phyloP scores from a whole-genome alignment of 108 stramenopile species.

The Nannochloropsis gaditana region DNA sequence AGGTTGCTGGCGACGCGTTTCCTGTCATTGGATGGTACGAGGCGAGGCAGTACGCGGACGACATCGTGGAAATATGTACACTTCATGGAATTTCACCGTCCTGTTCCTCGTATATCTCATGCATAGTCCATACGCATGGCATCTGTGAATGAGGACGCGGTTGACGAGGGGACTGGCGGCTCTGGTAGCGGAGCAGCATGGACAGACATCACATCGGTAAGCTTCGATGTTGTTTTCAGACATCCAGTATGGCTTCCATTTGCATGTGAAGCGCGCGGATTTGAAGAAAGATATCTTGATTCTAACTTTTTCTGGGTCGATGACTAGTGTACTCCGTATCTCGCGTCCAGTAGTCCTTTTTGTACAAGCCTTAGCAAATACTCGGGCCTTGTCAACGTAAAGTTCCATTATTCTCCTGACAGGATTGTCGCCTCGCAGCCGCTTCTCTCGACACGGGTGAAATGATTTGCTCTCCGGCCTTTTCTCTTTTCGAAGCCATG shows the following conservation, averaged over 20 bases:
- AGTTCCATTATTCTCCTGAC: background rate
- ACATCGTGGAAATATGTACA: no score
- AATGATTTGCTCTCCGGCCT: constrained; percentile 55
- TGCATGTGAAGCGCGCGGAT: background rate
- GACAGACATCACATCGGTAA: background rate
- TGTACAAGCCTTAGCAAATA: no score
- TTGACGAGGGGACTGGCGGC: background rate
- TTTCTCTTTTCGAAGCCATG: constrained; percentile 75
- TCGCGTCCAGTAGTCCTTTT: no score
- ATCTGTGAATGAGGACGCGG: background rate
- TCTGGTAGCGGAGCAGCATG: background rate
- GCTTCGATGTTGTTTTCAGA: background rate
- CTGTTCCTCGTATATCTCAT: no score
- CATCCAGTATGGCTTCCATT: background rate
- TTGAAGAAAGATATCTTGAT: background rate
- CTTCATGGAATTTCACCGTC: no score
- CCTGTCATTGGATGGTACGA: no score
- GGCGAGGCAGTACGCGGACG: no score
- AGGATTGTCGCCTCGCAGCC: constrained; percentile 43
- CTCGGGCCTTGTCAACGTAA: no score
- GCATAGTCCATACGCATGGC: background rate
- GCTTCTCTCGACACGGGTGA: constrained; percentile 48
- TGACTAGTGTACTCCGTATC: no score
- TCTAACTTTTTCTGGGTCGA: background rate
- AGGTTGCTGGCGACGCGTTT: no score